Evolutionary conservation across 1,139 yeast genomes (phyloP).

Genomic region (Geotrichum candidum): DNA sequence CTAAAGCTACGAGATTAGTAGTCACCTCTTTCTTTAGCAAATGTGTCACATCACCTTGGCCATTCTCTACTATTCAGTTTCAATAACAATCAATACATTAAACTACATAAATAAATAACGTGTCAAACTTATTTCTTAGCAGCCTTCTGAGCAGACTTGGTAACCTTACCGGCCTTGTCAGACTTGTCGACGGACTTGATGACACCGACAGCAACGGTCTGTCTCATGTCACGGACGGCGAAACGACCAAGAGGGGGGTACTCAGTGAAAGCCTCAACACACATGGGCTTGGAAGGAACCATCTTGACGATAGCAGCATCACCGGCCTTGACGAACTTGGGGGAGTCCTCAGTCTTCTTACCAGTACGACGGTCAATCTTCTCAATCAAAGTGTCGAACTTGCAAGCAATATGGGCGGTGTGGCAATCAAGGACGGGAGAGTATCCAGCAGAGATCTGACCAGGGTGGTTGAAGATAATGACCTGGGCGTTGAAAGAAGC

Average conservation of each 20-base stretch:
- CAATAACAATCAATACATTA: no score
- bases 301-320: slow-evolving; percentile 90
- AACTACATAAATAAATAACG: no score
- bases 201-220: slow-evolving; percentile 96
- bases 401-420: slow-evolving; percentile 94
- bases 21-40: no score
- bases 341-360: slow-evolving; percentile 75
- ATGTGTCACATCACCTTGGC: no score
- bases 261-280: slow-evolving; percentile 94
- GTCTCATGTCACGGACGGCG: slow-evolving; percentile 99
- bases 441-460: slow-evolving; percentile 91
- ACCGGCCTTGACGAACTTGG: slow-evolving; percentile 88
- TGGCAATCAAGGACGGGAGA: slow-evolving; percentile 91
- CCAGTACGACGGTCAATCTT: slow-evolving; percentile 95
- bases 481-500: slow-evolving; percentile 86
- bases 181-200: slow-evolving; percentile 97
- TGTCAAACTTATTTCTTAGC: slow-evolving; percentile 67
- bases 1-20: no score
- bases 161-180: slow-evolving; percentile 94
- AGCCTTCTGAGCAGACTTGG: slow-evolving; percentile 99
- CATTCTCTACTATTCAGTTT: no score
- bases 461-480: slow-evolving; percentile 87
- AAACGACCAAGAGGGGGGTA: slow-evolving; percentile 99
- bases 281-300: slow-evolving; percentile 94
- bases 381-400: slow-evolving; percentile 74